Percentiles rank a stretch among this genome's conserved stretches.
phyloP scores from a whole-genome alignment of 2,329 filamentous ascomycete species.

The Trichoderma sp. region DNA sequence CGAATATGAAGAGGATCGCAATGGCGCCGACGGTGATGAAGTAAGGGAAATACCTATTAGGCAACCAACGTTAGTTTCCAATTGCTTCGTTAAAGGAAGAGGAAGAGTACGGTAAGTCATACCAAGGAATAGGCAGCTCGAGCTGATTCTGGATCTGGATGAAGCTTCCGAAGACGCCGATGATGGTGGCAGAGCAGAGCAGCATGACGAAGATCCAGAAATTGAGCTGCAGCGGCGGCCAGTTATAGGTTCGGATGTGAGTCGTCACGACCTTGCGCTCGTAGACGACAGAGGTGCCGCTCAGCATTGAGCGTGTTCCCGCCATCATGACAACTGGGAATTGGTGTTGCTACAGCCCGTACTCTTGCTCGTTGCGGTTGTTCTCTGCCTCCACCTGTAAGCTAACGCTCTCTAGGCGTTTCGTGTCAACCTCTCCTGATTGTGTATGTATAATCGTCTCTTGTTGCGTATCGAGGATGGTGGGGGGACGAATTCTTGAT shows the following conservation, averaged over 20 bases:
- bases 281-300: conserved; percentile 46
- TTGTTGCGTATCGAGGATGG: not conserved
- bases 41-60: conserved; percentile 66
- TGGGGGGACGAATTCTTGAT: not conserved
- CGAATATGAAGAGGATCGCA: conserved; percentile 65
- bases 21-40: conserved; percentile 61
- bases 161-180: conserved; percentile 64
- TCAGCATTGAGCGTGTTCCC: conserved; percentile 27
- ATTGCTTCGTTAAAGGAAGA: not conserved
- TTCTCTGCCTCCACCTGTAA: not conserved
- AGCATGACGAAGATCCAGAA: conserved; percentile 69
- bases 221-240: conserved; percentile 68
- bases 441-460: not conserved
- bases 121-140: conserved; percentile 61
- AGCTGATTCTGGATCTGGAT: conserved; percentile 60
- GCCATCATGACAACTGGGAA: not conserved
- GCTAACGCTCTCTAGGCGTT: not conserved
- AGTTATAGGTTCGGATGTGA: conserved; percentile 63
- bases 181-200: conserved; percentile 56
- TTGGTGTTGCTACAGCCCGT: not conserved
- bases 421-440: not conserved
- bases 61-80: not conserved
- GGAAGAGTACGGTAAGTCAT: not conserved
- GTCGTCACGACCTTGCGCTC: conserved; percentile 43
- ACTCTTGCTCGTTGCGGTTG: not conserved